A percentile compares a stretch with the other conserved stretches of the same genome.
These are phyloP conservation scores for Oryza longistaminata DNA, from an alignment of 176 grass and related monocot genomes.

Conservation along the genomic window DNA sequence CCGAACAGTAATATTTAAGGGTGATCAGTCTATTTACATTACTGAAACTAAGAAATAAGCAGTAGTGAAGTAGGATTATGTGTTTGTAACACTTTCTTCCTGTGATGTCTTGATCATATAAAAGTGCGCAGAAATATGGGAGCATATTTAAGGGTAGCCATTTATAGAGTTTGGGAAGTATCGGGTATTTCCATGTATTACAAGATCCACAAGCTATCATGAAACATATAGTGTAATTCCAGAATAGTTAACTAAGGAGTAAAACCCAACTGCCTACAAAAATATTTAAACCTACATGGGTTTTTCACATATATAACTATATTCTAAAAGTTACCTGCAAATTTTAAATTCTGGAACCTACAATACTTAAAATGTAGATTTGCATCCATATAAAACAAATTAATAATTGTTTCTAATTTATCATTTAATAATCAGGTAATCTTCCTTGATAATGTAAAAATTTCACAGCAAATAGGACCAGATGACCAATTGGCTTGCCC, in stretches of 20 bases:
- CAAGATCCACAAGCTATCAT: not conserved
- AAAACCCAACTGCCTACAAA: not conserved
- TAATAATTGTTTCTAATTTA: not conserved
- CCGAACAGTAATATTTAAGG: not conserved
- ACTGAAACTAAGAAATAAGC: not conserved
- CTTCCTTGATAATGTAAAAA: not conserved
- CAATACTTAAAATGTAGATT: not conserved
- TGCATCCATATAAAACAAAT: not conserved
- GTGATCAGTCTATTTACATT: not conserved
- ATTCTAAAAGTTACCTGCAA: not conserved
- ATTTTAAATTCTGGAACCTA: not conserved
- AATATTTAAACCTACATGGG: not conserved
- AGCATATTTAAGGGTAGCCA: not conserved
- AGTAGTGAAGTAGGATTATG: not conserved
- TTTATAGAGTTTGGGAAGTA: slow-evolving; percentile 14
- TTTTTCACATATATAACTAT: not conserved
- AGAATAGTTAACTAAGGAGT: not conserved
- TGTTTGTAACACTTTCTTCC: slow-evolving; percentile 6
- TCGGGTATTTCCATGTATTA: not conserved
- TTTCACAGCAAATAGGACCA: slow-evolving; percentile 12
- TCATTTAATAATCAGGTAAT: not conserved
- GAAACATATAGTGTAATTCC: not conserved
- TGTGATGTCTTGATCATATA: not conserved
- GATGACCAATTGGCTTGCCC: not conserved
- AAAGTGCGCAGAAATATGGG: slow-evolving; percentile 20